Evolutionary conservation across 2,329 filamentous ascomycete genomes (phyloP).

Genomic region (Fusarium papillatum): DNA sequence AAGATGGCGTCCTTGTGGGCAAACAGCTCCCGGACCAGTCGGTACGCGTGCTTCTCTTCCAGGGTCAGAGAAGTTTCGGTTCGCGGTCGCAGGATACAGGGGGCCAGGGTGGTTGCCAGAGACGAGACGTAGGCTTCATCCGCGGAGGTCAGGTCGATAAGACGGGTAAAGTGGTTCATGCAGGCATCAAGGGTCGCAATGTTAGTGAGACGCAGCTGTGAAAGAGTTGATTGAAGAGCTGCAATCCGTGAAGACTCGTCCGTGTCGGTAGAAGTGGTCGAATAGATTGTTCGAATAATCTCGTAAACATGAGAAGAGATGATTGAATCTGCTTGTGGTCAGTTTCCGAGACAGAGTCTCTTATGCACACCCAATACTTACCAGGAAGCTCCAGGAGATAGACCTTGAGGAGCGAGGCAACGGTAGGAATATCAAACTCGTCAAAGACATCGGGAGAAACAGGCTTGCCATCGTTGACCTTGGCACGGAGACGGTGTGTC

Average conservation of each 20-base stretch:
- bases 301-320: constrained; percentile 99
- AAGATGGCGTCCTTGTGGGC: constrained; percentile 96
- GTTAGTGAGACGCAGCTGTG: constrained; percentile 94
- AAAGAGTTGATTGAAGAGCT: constrained; percentile 95
- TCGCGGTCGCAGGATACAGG: constrained; percentile 90
- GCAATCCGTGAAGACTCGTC: constrained; percentile 86
- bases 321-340: constrained; percentile 80
- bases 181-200: constrained; percentile 99
- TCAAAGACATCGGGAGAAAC: constrained; percentile 83
- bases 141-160: constrained; percentile 96
- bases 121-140: constrained; percentile 87
- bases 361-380: constrained; percentile 58
- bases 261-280: constrained; percentile 81
- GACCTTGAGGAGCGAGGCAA: constrained; percentile 92
- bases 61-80: constrained; percentile 91
- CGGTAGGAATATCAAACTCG: constrained; percentile 93
- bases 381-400: constrained; percentile 96
- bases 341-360: constrained; percentile 30
- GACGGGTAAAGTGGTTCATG: constrained; percentile 96
- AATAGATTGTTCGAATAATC: constrained; percentile 98
- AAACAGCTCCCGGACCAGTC: constrained; percentile 92
- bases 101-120: constrained; percentile 81
- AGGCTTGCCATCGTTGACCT: constrained; percentile 88
- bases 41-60: constrained; percentile 94
- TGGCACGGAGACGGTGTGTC: constrained; percentile 86